phyloP scores from a whole-genome alignment of 352 stramenopile species.

The Phytophthora parvispora region DNA sequence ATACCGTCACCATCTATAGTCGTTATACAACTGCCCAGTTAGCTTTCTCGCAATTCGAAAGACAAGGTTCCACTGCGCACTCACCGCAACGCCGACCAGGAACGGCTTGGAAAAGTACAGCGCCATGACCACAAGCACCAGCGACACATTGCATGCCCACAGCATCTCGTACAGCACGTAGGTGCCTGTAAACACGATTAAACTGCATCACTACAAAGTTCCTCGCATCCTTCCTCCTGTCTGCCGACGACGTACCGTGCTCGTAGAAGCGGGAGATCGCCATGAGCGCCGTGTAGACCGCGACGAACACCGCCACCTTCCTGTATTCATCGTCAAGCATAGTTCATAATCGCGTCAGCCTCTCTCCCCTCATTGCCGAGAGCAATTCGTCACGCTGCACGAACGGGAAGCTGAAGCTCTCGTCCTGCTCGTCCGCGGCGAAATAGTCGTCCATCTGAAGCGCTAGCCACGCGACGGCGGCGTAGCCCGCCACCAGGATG shows the following conservation, averaged over 20 bases:
- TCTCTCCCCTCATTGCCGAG: background rate
- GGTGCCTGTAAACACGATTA: slow-evolving; percentile 37
- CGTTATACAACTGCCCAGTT: background rate
- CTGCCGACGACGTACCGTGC: slow-evolving; percentile 49
- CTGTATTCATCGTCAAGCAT: slow-evolving; percentile 29
- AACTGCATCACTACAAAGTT: background rate
- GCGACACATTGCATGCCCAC: slow-evolving; percentile 86
- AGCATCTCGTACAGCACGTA: slow-evolving; percentile 85
- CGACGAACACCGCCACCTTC: slow-evolving; percentile 59
- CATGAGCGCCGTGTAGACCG: slow-evolving; percentile 61
- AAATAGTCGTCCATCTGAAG: slow-evolving; percentile 67
- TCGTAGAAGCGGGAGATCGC: slow-evolving; percentile 63
- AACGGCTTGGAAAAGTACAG: slow-evolving; percentile 85
- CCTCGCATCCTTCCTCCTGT: background rate
- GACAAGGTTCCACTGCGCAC: slow-evolving; percentile 9
- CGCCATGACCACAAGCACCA: slow-evolving; percentile 72
- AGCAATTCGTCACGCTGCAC: slow-evolving; percentile 11
- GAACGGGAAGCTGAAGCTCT: slow-evolving; percentile 69
- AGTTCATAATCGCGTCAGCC: background rate
- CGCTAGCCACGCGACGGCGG: slow-evolving; percentile 42
- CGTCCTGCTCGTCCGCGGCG: slow-evolving; percentile 43
- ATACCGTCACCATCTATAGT: slow-evolving; percentile 90
- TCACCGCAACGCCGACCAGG: slow-evolving; percentile 79
- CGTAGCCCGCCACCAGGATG: slow-evolving; percentile 46
- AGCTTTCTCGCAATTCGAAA: background rate